Conservation (phyloP, 2,329 filamentous ascomycete genomes). For the Pseudogymnoascus sp. region DNA sequence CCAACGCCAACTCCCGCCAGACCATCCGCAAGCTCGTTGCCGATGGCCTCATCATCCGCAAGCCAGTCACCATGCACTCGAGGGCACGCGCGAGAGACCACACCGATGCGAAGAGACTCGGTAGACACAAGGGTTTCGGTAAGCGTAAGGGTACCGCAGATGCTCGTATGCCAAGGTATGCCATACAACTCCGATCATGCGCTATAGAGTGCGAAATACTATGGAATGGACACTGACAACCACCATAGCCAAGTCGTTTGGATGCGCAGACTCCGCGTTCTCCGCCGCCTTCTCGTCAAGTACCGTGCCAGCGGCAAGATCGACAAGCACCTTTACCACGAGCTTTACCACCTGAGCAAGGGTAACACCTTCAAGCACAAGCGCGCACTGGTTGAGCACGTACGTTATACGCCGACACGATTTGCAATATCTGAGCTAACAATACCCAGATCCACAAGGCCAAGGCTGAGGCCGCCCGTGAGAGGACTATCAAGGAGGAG, state of each 20-base stretch:
- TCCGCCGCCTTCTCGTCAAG: constrained; percentile 98
- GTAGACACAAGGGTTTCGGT: constrained; percentile 98
- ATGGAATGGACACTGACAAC: not conserved
- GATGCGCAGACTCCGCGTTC: constrained; percentile 99
- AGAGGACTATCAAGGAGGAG: constrained; percentile 94
- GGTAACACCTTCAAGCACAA: constrained; percentile 99
- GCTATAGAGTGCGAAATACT: constrained; percentile 6
- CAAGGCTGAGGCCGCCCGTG: constrained; percentile 98
- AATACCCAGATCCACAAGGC: constrained; percentile 87
- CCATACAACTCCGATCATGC: constrained; percentile 20
- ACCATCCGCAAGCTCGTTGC: constrained; percentile 98
- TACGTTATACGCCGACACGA: constrained; percentile 51
- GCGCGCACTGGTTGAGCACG: constrained; percentile 98
- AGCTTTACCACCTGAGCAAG: constrained; percentile 99
- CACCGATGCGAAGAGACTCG: constrained; percentile 87
- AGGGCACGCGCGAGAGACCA: constrained; percentile 92
- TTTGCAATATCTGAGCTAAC: constrained; percentile 23
- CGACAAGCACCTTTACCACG: constrained; percentile 99
- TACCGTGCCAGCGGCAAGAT: constrained; percentile 99
- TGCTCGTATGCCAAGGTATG: constrained; percentile 97
- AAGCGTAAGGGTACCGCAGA: constrained; percentile 99
- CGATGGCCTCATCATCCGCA: constrained; percentile 99
- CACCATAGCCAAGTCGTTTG: constrained; percentile 80
- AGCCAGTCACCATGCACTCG: constrained; percentile 99
- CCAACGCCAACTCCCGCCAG: constrained; percentile 99